Evolutionary conservation across 129 eudicot genomes (phyloP), one percentile per base, ranked within the genome.

Genomic region (Erigeron canadensis): DNA sequence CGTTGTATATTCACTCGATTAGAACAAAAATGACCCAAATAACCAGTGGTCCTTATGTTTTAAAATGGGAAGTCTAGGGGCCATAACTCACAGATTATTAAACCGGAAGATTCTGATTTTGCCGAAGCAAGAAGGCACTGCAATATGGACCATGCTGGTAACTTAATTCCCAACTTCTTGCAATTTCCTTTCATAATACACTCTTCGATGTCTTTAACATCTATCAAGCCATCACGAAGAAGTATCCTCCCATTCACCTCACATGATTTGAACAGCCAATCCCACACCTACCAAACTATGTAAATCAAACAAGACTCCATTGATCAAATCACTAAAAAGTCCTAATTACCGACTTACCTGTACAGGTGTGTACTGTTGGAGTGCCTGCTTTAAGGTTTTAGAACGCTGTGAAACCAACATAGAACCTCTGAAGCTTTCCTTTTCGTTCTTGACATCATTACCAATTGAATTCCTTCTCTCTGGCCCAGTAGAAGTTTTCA

Each of bases 231-330:
- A 12, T 93, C 98, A 51, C 78, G 92, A 3, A 93, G 72, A 21
- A 93, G 90, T 39, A 85, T 85, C 77, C 84, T 85, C 15, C 96
- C 98, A 15, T 89, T 87, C 67, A 80, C 87, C 77, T 93, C 95
- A 22, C 95, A 93, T 19, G 98, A 87, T 54, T 85, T 89, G 65
- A 93, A 93, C 78, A 93, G 80, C 96, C 98, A 89, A 79, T 87
- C 95, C 92, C 96, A 87, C 1, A 92, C 89, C 95, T 90, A 71
- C 15, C 15, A 72, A 8, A 78, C 21, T 21, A 43, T n/a, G 19
- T n/a, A 64, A 38, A 11, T 59, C 13, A 39, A 15, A 4, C 45
- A 55, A 45, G 4, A 78, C 15, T 47, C 11, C 1, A 10, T 42
- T 22, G 71, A 28, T 42, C 18, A 12, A 19, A 34, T 0, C 4